Base-by-base conservation (phyloP, 2,329 filamentous ascomycete species). In the Rutstroemia sp. region DNA sequence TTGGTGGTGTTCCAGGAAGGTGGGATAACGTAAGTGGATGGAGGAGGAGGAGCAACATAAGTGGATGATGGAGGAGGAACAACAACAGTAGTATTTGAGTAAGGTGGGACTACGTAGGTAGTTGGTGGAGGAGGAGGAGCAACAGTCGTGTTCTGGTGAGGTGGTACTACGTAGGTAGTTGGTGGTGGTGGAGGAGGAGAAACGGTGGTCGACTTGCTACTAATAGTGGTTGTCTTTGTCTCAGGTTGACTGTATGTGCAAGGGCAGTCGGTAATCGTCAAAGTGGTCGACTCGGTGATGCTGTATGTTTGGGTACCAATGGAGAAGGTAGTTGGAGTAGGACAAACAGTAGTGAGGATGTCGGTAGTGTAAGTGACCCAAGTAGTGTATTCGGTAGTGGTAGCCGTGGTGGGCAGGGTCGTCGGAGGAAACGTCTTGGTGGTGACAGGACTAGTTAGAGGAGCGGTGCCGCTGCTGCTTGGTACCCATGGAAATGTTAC, bases 261-360 rank as follows among this genome's bases (percentile, higher is more conserved):
- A 42, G 75, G 72, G 66, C 75, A 77, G 65, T 74, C 66, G 58
- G 72, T 74, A 65, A 78, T 70, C 63, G 76, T 78, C 66, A 78
- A 64, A 55, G 73, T 73, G 54, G 74, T 73, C 49, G 74, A 79
- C 74, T 79, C 74, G 63, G 83, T 84, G 73, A 90, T 77, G 65
- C 80, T 86, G 69, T 75, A 75, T 59, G 76, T 78, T 58, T 71
- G 63, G 58, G 67, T 68, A 57, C 70, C 71, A 62, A 74, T 67
- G 42, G 71, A 70, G 58, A 79, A 63, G 41, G 69, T 70, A 52
- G 78, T 79, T 48, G 55, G 44, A 10, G 55, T 48, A 2, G 44
- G 54, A 21, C 49, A 47, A 16, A 56, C 54, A 21, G 54, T 56
- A 16, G 54, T 56, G 34, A 52, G 42, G 39, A 56, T 56, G 37